Evolutionary conservation across 805 yeast species (phyloP).

Genomic region (Kuraishia capsulata): DNA sequence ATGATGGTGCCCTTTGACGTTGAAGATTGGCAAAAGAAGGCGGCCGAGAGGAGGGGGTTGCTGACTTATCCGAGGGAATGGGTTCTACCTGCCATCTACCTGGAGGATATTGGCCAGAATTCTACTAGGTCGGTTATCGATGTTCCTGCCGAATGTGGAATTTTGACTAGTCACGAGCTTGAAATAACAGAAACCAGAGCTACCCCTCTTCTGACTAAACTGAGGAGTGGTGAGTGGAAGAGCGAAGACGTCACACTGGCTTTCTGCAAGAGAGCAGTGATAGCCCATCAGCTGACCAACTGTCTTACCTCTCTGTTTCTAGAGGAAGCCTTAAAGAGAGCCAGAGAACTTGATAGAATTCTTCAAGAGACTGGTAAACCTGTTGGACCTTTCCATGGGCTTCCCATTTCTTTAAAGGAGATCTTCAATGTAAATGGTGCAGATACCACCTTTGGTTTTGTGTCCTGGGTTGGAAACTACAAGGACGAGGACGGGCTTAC

Average conservation of each 20-base stretch:
- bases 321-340: constrained; percentile 46
- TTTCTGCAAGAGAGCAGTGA: constrained; percentile 54
- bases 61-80: background rate
- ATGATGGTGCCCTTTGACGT: background rate
- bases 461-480: constrained; percentile 37
- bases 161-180: constrained; percentile 24
- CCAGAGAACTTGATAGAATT: constrained; percentile 53
- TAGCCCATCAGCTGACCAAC: constrained; percentile 55
- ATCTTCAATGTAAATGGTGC: constrained; percentile 46
- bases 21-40: constrained; percentile 4
- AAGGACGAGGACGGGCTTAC: constrained; percentile 37
- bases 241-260: constrained; percentile 50
- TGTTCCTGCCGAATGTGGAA: constrained; percentile 25
- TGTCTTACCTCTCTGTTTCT: constrained; percentile 46
- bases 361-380: constrained; percentile 36
- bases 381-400: constrained; percentile 61
- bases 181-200: constrained; percentile 37
- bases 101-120: background rate
- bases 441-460: constrained; percentile 53
- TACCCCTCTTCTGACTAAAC: constrained; percentile 27
- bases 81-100: background rate
- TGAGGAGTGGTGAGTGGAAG: constrained; percentile 35
- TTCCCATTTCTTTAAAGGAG: constrained; percentile 62
- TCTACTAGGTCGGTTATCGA: constrained; percentile 1
- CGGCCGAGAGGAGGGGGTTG: constrained; percentile 4